Conservation (phyloP, 106 monocot species). For the Allium sativum region DNA sequence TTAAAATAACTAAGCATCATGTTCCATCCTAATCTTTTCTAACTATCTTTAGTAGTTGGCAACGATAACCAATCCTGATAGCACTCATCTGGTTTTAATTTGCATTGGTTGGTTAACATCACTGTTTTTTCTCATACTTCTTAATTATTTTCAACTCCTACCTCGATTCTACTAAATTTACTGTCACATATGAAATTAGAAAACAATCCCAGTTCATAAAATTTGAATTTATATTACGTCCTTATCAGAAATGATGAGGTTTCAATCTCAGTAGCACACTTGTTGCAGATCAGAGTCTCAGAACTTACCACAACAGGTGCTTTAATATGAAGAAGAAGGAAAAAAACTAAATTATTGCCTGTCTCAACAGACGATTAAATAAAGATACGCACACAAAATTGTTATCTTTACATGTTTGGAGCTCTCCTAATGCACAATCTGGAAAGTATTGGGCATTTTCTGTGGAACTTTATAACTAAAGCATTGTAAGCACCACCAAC, state of each 20-base stretch:
- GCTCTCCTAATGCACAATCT: conserved; percentile 67
- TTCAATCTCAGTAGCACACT: conserved; percentile 39
- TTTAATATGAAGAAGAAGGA: conserved; percentile 2
- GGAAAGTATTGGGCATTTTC: conserved; percentile 41
- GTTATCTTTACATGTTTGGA: conserved; percentile 24
- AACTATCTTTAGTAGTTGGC: conserved; percentile 47
- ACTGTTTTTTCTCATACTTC: conserved; percentile 62
- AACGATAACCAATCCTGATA: conserved; percentile 69
- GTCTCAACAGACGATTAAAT: no score
- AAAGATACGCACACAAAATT: no score
- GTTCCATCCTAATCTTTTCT: conserved; percentile 51
- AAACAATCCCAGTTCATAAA: background rate
- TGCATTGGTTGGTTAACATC: conserved; percentile 43
- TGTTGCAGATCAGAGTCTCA: conserved; percentile 36
- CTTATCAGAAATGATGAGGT: conserved; percentile 47
- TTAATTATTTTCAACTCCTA: conserved; percentile 22
- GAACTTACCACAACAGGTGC: conserved; percentile 14
- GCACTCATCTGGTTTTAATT: conserved; percentile 68
- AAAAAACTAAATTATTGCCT: background rate
- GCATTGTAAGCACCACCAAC: conserved; percentile 23
- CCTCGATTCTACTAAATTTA: conserved; percentile 37
- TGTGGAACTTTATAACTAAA: conserved; percentile 41
- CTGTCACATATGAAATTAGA: conserved; percentile 1
- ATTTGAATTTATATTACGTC: background rate
- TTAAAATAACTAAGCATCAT: conserved; percentile 37